Base-by-base conservation (phyloP, 208 protist species). In the Leishmania major region DNA sequence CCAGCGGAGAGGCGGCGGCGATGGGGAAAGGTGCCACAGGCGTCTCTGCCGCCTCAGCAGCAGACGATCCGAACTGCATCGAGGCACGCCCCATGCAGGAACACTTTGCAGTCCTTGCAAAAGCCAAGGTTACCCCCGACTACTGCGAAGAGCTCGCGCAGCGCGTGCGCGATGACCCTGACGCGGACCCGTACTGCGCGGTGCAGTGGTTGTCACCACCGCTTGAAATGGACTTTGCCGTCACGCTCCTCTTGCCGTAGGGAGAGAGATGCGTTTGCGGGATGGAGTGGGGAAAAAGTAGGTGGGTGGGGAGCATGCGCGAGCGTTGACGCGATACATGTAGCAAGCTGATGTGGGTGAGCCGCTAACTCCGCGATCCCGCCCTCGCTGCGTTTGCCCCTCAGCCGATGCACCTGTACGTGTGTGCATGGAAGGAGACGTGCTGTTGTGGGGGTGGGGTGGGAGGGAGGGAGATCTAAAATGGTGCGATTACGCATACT, bases 61-160 rank as follows among this genome's bases (percentile, higher is more conserved):
- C 17, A n/a, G 51, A 59, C 13, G 57, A 79, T 60, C 40, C 67
- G 1, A 64, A 66, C 31, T 51, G n/a, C 67, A 10, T 77, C 4
- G 78, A 71, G 25, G 47, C 43, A n/a, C 53, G 35, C 10, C 43
- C 74, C 55, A 37, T 72, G 35, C 78, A 79, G 75, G 83, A 86
- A 64, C 79, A 83, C 55, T 82, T 90, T 67, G 84, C 81, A 1
- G 83, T 91, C n/a, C 72, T 91, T 43, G 74, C 84, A 11, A 91
- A 90, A 79, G 88, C 80, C 40, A 93, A 91, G 74, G 82, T 91
- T 62, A 84, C 78, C 17, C 77, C 73, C 1, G 83, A 88, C 57
- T 93, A 93, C 84, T 90, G 83, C 75, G 79, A 83, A 47, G 75
- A 81, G 55, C 79, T 93, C 71, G 81, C 86, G 69, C 86, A 91